Percentiles rank a stretch among this genome's conserved stretches.
Evolutionary conservation across 345 rosid species (phyloP).

Genomic region (Lepidium africanum): DNA sequence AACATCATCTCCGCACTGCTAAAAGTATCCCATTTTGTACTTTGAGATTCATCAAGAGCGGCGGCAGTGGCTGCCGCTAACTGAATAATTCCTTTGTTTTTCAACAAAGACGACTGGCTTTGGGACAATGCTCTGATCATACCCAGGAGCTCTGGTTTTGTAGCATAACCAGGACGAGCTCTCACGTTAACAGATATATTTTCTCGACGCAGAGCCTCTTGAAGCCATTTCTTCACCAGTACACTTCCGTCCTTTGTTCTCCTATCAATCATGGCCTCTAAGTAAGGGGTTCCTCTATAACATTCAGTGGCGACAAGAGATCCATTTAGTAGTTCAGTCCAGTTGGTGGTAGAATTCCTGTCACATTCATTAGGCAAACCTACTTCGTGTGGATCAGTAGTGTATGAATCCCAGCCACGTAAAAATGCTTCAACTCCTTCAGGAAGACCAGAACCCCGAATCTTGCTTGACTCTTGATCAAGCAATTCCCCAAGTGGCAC

Average conservation of each 20-base stretch:
- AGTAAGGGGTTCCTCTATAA: conserved; percentile 73
- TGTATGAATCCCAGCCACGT: conserved; percentile 60
- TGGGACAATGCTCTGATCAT: conserved; percentile 60
- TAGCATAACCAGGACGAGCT: conserved; percentile 56
- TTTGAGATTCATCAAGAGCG: conserved; percentile 59
- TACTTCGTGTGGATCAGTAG: conserved; percentile 28
- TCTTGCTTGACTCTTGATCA: conserved; percentile 39
- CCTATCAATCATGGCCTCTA: conserved; percentile 85
- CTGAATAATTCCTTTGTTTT: conserved; percentile 82
- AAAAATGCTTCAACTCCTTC: conserved; percentile 58
- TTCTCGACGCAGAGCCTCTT: conserved; percentile 67
- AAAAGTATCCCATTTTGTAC: conserved; percentile 80
- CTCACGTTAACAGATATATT: conserved; percentile 49
- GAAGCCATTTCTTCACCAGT: conserved; percentile 92
- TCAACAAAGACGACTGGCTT: conserved; percentile 53
- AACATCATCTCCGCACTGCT: conserved; percentile 85
- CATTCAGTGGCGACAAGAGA: conserved; percentile 64
- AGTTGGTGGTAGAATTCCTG: conserved; percentile 28
- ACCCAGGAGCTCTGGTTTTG: conserved; percentile 57
- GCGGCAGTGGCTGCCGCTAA: conserved; percentile 61
- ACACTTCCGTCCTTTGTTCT: conserved; percentile 77
- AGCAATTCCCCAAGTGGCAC: conserved; percentile 67
- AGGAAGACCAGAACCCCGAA: conserved; percentile 37
- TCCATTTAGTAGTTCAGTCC: conserved; percentile 46
- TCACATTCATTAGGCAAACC: conserved; percentile 30